These are phyloP conservation scores for Penicillium paradoxum DNA, from an alignment of 495 filamentous ascomycete species.

Conservation along the genomic window DNA sequence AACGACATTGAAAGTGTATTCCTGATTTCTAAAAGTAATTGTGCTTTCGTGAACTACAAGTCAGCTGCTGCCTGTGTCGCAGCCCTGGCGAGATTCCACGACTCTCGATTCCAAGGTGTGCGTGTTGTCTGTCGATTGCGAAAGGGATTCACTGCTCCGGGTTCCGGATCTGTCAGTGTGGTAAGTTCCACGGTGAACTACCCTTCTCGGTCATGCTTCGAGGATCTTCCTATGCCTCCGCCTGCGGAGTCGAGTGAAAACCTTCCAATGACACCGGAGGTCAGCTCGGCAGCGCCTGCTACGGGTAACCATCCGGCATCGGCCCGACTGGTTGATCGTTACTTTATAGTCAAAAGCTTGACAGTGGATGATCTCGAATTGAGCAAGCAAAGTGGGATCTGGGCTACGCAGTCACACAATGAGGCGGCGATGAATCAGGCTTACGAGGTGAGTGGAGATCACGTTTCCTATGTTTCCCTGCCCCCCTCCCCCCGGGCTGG, in stretches of 20 bases:
- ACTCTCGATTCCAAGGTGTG: conserved; percentile 83
- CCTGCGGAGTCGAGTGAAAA: background rate
- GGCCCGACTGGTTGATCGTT: conserved; percentile 55
- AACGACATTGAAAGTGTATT: conserved; percentile 84
- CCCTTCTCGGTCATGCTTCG: background rate
- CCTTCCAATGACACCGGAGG: background rate
- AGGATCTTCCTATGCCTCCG: background rate
- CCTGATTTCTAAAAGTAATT: conserved; percentile 95
- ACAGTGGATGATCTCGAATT: conserved; percentile 91
- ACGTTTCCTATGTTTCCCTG: too few relatives aligned
- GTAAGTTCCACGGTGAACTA: background rate
- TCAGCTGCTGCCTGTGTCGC: conserved; percentile 70
- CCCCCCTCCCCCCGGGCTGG: too few relatives aligned
- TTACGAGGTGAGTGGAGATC: conserved; percentile 59
- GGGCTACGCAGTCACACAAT: conserved; percentile 95
- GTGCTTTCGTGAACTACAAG: conserved; percentile 94
- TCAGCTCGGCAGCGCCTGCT: background rate
- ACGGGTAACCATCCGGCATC: conserved; percentile 20
- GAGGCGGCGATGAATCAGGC: conserved; percentile 79
- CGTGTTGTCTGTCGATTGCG: conserved; percentile 88
- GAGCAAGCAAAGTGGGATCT: conserved; percentile 81
- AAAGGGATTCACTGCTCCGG: conserved; percentile 45
- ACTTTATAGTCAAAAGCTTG: conserved; percentile 91
- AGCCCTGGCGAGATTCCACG: conserved; percentile 82
- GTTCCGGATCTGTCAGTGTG: conserved; percentile 17